Conservation (phyloP, 495 filamentous ascomycete species). For the Talaromyces wortmannii region DNA sequence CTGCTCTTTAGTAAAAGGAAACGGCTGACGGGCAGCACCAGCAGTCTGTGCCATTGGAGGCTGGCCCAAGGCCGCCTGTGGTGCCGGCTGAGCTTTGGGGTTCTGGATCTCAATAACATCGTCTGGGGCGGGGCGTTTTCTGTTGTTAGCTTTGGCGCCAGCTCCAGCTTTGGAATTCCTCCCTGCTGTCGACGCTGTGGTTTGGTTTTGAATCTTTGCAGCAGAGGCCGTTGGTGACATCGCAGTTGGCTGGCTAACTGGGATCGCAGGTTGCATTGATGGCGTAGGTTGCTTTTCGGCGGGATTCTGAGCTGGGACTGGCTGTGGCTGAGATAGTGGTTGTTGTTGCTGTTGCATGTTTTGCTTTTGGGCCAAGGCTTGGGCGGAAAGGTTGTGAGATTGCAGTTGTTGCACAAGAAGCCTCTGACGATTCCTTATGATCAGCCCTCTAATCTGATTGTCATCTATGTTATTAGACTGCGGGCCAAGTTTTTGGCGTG, state of each 20-base stretch:
- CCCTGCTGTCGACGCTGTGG: slow-evolving; percentile 4
- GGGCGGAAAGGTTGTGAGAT: slow-evolving; percentile 20
- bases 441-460: slow-evolving; percentile 43
- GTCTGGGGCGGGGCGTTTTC: slow-evolving; percentile 57
- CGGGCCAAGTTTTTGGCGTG: slow-evolving; percentile 31
- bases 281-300: slow-evolving; percentile 10
- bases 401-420: slow-evolving; percentile 20
- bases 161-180: slow-evolving; percentile 20
- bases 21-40: background rate
- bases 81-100: slow-evolving; percentile 27
- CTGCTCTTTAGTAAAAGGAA: slow-evolving; percentile 40
- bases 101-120: slow-evolving; percentile 53
- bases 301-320: slow-evolving; percentile 9
- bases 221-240: slow-evolving; percentile 4
- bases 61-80: slow-evolving; percentile 13
- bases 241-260: slow-evolving; percentile 12
- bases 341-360: slow-evolving; percentile 18
- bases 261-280: background rate
- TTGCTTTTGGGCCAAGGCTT: slow-evolving; percentile 15
- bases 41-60: slow-evolving; percentile 18
- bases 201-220: slow-evolving; percentile 7
- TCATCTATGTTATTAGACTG: slow-evolving; percentile 38
- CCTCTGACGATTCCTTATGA: slow-evolving; percentile 29
- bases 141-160: slow-evolving; percentile 26
- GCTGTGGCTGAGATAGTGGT: slow-evolving; percentile 8